Evolutionary conservation across 192 early-diverging fungal genomes (phyloP).

Genomic region (Gryganskiella cystojenkinii): DNA sequence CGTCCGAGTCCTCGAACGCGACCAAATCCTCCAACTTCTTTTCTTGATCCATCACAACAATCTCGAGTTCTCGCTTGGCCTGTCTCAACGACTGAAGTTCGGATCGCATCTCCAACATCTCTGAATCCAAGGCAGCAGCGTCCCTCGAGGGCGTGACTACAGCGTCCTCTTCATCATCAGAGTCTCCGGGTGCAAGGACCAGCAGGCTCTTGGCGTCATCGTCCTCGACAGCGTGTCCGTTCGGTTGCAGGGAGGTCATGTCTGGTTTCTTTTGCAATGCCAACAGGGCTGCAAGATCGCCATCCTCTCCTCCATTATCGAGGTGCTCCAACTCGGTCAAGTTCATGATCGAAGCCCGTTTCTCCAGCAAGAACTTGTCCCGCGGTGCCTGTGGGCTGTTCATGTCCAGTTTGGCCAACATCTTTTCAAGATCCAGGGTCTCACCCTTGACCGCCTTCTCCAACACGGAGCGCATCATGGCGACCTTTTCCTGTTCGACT

Average conservation of each 20-base stretch:
- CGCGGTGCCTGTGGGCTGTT: conserved; percentile 14
- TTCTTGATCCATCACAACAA: conserved; percentile 58
- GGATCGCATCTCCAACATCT: conserved; percentile 7
- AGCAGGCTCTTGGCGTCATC: background rate
- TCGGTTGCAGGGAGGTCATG: background rate
- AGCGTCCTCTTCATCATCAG: conserved; percentile 27
- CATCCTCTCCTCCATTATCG: conserved; percentile 2
- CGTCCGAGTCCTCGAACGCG: conserved; percentile 43
- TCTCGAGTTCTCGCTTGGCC: conserved; percentile 63
- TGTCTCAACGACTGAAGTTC: conserved; percentile 56
- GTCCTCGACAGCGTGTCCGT: background rate
- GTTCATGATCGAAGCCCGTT: conserved; percentile 41
- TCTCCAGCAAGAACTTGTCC: conserved; percentile 41
- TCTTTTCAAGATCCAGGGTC: conserved; percentile 41
- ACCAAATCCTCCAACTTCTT: conserved; percentile 56
- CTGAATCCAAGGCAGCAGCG: no score
- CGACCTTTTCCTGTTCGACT: conserved; percentile 54
- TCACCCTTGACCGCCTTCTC: conserved; percentile 34
- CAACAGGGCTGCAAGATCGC: conserved; percentile 12
- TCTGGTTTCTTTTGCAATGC: conserved; percentile 8
- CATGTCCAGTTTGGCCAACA: conserved; percentile 46
- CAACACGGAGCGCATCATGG: conserved; percentile 40
- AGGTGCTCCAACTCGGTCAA: conserved; percentile 14
- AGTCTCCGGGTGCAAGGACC: conserved; percentile 5
- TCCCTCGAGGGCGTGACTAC: conserved; percentile 46